Evolutionary conservation across 768 basidiomycete genomes (phyloP), one percentile per base, ranked within the genome.

Genomic region (Cubamyces sp.): DNA sequence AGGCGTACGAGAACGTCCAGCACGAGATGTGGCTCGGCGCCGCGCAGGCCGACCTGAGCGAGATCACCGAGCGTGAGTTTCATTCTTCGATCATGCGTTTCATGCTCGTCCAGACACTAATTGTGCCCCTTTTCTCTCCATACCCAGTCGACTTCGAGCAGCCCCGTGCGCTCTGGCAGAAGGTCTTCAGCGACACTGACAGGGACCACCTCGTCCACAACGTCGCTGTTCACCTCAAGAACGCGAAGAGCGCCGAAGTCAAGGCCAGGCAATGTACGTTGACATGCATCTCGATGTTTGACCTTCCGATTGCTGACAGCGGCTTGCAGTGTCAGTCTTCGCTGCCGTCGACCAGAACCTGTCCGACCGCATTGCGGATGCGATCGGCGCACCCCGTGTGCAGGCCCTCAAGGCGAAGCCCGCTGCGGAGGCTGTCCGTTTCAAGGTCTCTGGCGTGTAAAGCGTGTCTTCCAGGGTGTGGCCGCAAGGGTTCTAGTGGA

Each of bases 21-120:
- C 93, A 96, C 75, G 94, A 94, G 79, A 78, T 78, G 65, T 96
- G 90, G 78, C 66, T 90, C 62, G 90, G 87, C 45, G 79, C 83
- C 61, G 88, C 92, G 16, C 85, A 78, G 70, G 77, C 83, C 67
- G 85, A 92, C 68, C 74, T 92, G 66, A 84, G 82, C 71, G 87
- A 87, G 73, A 79, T 96, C 71, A 90, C 86, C 26, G 90, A 96
- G 76, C 84, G 92, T 94, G 68, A 73, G 91, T 77, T 48, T 64
- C 39, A 57, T 43, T 25, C 53, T 23, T 21, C 45, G 23, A 30
- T 53, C 4, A 21, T 57, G 19, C 25, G 26, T 49, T 49, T 49
- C 25, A 23, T 26, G 26, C n/a, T 26, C 14, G 9, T 16, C 3
- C 14, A 16, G 46, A 52, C 28, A 28, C 54, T n/a, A 37, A 26